Base-by-base conservation (phyloP, 345 rosid species). In the Acer campestre region DNA sequence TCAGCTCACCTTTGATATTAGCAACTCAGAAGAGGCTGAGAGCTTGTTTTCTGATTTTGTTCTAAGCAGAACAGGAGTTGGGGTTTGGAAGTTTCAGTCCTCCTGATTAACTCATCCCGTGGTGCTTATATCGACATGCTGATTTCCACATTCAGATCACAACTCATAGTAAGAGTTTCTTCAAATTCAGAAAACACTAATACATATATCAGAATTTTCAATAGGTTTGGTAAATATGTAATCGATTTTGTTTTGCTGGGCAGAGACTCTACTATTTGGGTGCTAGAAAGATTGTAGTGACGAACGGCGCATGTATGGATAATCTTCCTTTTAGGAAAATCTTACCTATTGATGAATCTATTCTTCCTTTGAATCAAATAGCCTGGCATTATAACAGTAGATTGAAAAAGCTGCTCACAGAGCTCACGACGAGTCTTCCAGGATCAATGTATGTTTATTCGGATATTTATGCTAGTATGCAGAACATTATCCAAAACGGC, bases 181-280 rank as follows among this genome's bases (percentile, higher is more conserved):
- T 7, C 35, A 2, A 17, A 38, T 4, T 17, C 31, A 6, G 5
- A 1, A 1, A 10, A 38, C 6, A 17, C 35, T 35, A 59, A 3
- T 18, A 1, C 10, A 2, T 59, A 18, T 9, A 22, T 22, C 27
- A 20, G 20, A 8, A 7, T 8, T 18, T 20, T 51, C 56, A 0
- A 1, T 59, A 8, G 27, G 27, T 59, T 20, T 31, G 12, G 6
- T 65, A 16, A 2, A 38, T 18, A 35, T 10, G 3, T 67, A 20
- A 22, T 59, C 10, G 3, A 59, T 10, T 40, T 6, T 16, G 0
- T 9, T 67, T 67, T 27, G 18, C n/a, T 49, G 1, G 64, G 68
- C 83, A 81, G 83, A 81, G 65, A 67, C 77, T 81, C 14, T 77
- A 67, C 72, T 5, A 49, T 35, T 61, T 77, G 67, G 83, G 65